Base-by-base conservation (phyloP, 2,329 filamentous ascomycete genomes). In the Paracoccidioides lutzii region DNA sequence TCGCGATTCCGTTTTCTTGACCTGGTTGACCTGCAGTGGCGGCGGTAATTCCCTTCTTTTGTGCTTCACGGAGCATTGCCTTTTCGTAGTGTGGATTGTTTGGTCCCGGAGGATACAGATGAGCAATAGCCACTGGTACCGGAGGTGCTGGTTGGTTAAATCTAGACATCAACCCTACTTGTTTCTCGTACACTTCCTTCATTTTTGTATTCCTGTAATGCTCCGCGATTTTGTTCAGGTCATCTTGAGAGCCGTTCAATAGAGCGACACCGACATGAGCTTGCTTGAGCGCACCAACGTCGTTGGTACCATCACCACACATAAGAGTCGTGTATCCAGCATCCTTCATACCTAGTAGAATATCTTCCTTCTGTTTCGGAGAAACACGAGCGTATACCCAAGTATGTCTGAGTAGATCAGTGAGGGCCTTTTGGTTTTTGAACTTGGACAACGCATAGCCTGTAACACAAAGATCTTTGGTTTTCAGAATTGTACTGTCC, bases 321-420 rank as follows among this genome's bases (percentile, higher is more conserved):
- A 98, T 98, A 59, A 98, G 81, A 35, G 93, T 98, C 59, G 93
- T 96, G 76, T 98, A 98, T 52, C 93, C 93, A 75, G 89, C 87
- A 65, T 95, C 90, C 75, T 95, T 96, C 59, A 97, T 81, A 41
- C 93, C 93, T 28, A 95, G 81, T n/a, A 98, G 79, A 66, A 98
- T 97, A 55, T 97, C 90, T 71, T 98, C 93, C 76, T 98, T 98
- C 67, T 98, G 93, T 78, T 95, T 96, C 7, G 93, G 93, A 1
- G 93, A 98, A 8, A 98, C 93, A 66, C 93, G 89, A 62, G 93
- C 93, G 68, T 98, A 98, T 4, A 98, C 93, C 93, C 93, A 98
- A 12, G 90, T 84, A 71, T 97, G 81, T 52, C 90, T 85, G 37
- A 97, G 79, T 52, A 98, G 78, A 55, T 88, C 81, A 54, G 80